A percentile compares a stretch with the other conserved stretches of the same genome.
These are phyloP conservation scores for Ceratorhiza oryzae-sativae DNA, from an alignment of 1,284 basidiomycete species.

Conservation along the genomic window DNA sequence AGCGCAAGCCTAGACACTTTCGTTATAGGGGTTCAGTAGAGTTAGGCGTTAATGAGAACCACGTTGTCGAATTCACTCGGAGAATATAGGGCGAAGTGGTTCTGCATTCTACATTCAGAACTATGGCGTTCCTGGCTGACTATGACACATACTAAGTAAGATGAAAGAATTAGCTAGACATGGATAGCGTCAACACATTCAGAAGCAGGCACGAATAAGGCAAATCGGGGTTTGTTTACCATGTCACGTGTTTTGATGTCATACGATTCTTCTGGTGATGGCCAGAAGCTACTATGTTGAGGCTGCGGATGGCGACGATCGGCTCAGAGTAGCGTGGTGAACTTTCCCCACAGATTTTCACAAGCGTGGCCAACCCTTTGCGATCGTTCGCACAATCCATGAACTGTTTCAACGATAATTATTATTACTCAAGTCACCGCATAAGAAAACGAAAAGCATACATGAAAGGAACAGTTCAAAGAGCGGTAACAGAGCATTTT, in stretches of 20 bases:
- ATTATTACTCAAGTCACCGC: constrained; percentile 24
- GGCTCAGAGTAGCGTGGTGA: background rate
- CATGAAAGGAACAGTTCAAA: background rate
- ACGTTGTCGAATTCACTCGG: constrained; percentile 5
- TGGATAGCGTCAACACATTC: background rate
- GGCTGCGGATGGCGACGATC: background rate
- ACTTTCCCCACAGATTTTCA: background rate
- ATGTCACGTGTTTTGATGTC: background rate
- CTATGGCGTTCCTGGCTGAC: background rate
- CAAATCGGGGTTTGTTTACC: background rate
- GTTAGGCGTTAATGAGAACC: constrained; percentile 6
- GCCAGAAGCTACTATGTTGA: background rate
- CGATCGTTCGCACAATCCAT: background rate
- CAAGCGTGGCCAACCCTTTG: background rate
- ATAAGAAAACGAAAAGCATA: constrained; percentile 7
- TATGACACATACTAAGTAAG: background rate
- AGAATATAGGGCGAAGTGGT: background rate
- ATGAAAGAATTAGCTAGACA: background rate
- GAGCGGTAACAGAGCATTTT: constrained; percentile 24
- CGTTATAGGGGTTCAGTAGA: background rate
- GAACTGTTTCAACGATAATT: constrained; percentile 21
- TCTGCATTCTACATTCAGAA: background rate
- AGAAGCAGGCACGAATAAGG: background rate
- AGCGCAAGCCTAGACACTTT: constrained; percentile 6
- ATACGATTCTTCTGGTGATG: background rate